phyloP scores from a whole-genome alignment of 176 grass and related monocot genomes.

The Avena insularis region DNA sequence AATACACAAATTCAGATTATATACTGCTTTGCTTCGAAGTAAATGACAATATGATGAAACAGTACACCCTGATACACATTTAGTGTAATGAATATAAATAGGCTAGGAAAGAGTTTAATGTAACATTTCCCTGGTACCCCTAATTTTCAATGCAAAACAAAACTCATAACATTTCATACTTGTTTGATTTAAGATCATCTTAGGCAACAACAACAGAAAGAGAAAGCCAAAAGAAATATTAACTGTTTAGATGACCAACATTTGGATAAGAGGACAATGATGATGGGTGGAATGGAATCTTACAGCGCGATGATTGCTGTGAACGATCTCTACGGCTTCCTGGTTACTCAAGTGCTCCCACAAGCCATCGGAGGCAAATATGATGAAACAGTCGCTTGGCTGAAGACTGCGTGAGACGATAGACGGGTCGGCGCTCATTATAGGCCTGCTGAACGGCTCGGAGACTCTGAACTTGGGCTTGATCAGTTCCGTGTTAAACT shows the following conservation, averaged over 20 bases:
- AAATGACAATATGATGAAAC: not conserved
- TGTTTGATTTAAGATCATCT: not conserved
- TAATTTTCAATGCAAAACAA: not conserved
- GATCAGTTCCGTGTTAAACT: constrained; percentile 82
- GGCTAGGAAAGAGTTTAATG: constrained; percentile 1
- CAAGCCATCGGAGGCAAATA: constrained; percentile 93
- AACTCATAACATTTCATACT: not conserved
- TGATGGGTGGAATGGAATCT: constrained; percentile 16
- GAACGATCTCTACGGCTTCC: constrained; percentile 85
- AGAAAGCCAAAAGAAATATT: not conserved
- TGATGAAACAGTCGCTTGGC: constrained; percentile 78
- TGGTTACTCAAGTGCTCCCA: constrained; percentile 95
- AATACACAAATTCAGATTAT: not conserved
- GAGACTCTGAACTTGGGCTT: constrained; percentile 85
- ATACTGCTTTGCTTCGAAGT: not conserved
- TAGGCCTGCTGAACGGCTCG: constrained; percentile 71
- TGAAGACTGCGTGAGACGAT: constrained; percentile 72
- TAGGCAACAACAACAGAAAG: not conserved
- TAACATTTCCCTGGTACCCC: not conserved
- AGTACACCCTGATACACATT: not conserved
- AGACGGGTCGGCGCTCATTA: constrained; percentile 70
- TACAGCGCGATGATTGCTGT: constrained; percentile 79
- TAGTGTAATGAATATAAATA: not conserved
- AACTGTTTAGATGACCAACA: not conserved
- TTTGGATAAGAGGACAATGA: too few species aligned